Evolutionary conservation across 202 grass and related monocot genomes (phyloP), one percentile per base, ranked within the genome.

Genomic region (Panicum virgatum): DNA sequence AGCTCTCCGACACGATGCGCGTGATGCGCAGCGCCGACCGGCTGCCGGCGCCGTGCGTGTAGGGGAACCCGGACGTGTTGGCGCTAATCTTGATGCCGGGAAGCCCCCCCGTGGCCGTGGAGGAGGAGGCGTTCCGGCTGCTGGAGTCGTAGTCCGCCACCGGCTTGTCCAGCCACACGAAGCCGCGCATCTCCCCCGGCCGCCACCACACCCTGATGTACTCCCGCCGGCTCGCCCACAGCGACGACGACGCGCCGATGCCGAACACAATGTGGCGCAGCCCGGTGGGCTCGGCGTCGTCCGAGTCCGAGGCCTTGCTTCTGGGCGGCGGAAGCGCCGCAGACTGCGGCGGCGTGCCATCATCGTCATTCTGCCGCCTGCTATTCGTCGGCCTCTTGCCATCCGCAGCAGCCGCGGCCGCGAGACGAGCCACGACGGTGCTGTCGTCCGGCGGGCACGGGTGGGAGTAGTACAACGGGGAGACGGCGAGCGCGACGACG

Each of bases 191-290:
- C 72, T 69, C 44, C 25, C 87, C 78, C 1, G 91, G 89, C 23
- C 89, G 84, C 89, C 91, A 97, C 94, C 94, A 97, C 4, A 93
- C 30, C 67, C 88, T 94, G 81, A 97, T 90, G 84, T 94, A 97
- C 68, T 91, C 91, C 80, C 81, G 88, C 37, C 94, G 89, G 71
- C 82, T 75, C 58, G 88, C 76, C 94, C 94, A 97, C 42, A 97
- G 61, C 23, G 85, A 69, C 22, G 91, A 77, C 19, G 91, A 97
- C 45, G 91, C 94, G 13, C 89, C 91, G 38, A 97, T 97, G 78
- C 94, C 94, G 62, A 97, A 94, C 46, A 94, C 91, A 54, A 97
- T 86, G 80, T 94, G 94, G 5, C 87, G 87, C 38, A 94, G 85
- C 27, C 87, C 85, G 10, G 91, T 92, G 4, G 87, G 77, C 52